Evolutionary conservation across 768 basidiomycete genomes (phyloP), one percentile per base, ranked within the genome.

Genomic region (Pulveroboletus sp.): DNA sequence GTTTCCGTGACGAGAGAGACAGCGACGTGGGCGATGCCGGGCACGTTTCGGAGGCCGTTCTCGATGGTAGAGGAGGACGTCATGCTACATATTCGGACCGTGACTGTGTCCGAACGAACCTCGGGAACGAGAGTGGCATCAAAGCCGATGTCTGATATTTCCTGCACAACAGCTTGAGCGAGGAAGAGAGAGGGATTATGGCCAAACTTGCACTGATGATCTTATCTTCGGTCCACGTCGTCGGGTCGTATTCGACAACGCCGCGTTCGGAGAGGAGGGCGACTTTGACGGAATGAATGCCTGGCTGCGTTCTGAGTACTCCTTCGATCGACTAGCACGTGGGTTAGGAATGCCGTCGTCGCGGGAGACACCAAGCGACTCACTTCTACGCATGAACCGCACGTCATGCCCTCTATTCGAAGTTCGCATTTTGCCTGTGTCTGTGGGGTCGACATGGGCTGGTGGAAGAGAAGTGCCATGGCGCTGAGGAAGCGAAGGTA

Each of bases 261-360:
- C 85, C 95, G 13, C 95, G 84, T 68, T 99, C 95, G 12, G 96
- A 92, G 22, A 99, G 78, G n/a, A 99, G 78, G 20, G 94, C 94
- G n/a, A 99, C 93, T 63, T 93, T 92, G 53, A 96, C 71, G 11
- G 86, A 89, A 53, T 83, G 71, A 43, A 99, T 93, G n/a, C 96
- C 96, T n/a, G 82, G 72, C 65, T 94, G 90, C 16, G 74, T 75
- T 61, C 84, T 75, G 19, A 95, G 78, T 75, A 87, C 86, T 34
- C 84, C 81, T 64, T 95, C 93, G 49, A 94, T 93, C 13, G 88
- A 81, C 86, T 91, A 54, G 19, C 29, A 35, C 10, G 16, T 34
- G 27, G 29, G 11, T 14, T 6, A 17, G 54, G 19, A 56, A 30
- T 38, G 5, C 7, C 27, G 16, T 11, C n/a, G 13, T 22, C 14